Evolutionary conservation across 2,329 filamentous ascomycete species (phyloP), one percentile per base, ranked within the genome.

Genomic region (Magnaporthiopsis poae): DNA sequence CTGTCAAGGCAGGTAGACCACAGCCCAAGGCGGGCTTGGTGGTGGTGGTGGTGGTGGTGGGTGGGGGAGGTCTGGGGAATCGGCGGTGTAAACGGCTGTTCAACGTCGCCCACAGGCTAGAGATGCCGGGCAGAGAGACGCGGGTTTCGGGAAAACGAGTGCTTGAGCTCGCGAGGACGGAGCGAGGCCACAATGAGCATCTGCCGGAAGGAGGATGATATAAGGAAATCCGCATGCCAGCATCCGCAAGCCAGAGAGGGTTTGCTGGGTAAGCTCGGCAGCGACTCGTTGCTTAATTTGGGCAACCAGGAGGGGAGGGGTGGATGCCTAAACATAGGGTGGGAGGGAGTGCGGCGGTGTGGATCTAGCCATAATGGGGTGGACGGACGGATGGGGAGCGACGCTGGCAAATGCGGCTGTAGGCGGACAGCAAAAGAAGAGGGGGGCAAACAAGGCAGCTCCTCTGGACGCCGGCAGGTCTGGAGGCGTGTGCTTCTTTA

Each of bases 41-140:
- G 31, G 29, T 62, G 61, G 60, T 62, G 60, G 61, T 62, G 61
- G 29, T 62, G 61, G 60, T 62, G 60, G 36, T 15, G 36, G 46
- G 46, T 62, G 61, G 31, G 31, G 31, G 61, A 36, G n/a, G 62
- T 27, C 33, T 56, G 52, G 63, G 63, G 52, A 35, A 31, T 33
- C 60, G 60, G 64, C 64, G 64, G 65, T 66, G 65, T 66, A 65
- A 56, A 65, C 31, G 33, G 63, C 63, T 60, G 63, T 29, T 39
- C 4, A 39, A 61, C 29, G 36, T 33, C 18, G 18, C 15, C 63
- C 63, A 46, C 31, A 25, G 52, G 60, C 21, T 8, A 65, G 56
- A 61, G 63, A 25, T n/a, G 8, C 56, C 13, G 63, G 21, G 29
- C 27, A 13, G 35, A 46, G 35, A 46, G 11, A 39, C 3, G 31